Conservation (phyloP, 352 stramenopile species). For the Phytophthora foliorum region DNA sequence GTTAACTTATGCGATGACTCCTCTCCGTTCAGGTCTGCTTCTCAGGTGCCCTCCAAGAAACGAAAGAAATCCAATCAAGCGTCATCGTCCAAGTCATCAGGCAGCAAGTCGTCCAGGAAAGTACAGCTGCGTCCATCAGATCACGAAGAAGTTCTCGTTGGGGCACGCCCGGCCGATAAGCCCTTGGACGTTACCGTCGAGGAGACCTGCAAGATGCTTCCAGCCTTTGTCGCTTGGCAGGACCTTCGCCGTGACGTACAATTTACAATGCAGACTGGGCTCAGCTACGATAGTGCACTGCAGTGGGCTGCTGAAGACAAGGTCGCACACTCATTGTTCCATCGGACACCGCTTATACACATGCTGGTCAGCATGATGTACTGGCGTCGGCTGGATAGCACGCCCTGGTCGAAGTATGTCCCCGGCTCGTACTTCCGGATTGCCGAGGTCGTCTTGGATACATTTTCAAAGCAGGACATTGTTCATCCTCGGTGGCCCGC, state of each 20-base stretch:
- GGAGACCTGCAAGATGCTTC: neutral
- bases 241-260: neutral
- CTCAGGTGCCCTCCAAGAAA: neutral
- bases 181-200: neutral
- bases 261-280: neutral
- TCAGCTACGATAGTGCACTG: neutral
- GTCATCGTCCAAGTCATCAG: neutral
- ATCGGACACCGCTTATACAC: neutral
- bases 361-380: constrained; percentile 4
- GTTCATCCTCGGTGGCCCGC: neutral
- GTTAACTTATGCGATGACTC: too few relatives aligned
- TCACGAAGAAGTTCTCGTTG: neutral
- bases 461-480: neutral
- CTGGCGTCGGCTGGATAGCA: neutral
- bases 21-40: neutral
- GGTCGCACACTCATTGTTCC: neutral
- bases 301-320: neutral
- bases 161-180: neutral
- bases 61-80: neutral
- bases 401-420: neutral
- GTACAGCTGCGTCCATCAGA: neutral
- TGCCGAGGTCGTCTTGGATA: neutral
- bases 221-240: constrained; percentile 2
- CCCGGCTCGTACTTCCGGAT: neutral
- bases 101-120: too few relatives aligned